Conservation (phyloP, 345 rosid genomes). For the Psidium friedrichsthalianum region DNA sequence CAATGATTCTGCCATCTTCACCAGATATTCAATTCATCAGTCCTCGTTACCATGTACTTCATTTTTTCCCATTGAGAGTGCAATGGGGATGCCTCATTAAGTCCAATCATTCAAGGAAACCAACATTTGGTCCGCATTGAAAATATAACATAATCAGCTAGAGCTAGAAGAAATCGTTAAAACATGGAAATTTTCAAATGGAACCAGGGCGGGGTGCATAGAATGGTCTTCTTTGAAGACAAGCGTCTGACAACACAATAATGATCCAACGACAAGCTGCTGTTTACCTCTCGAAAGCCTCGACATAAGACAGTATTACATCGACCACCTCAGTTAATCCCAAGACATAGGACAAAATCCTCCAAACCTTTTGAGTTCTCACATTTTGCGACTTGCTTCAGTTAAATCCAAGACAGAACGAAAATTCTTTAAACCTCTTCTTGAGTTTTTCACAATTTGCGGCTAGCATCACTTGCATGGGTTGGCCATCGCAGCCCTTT, state of each 20-base stretch:
- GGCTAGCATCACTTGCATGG: not conserved
- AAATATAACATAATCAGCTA: not conserved
- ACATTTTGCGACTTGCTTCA: not conserved
- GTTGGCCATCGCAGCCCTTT: not conserved
- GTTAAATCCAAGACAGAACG: not conserved
- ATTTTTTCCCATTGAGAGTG: not conserved
- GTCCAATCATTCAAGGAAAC: too few species aligned
- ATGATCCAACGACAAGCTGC: not conserved
- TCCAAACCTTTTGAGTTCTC: not conserved
- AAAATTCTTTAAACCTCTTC: not conserved
- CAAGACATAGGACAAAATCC: not conserved
- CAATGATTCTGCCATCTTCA: not conserved
- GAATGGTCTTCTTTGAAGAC: not conserved
- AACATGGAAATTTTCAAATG: not conserved
- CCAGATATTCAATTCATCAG: not conserved
- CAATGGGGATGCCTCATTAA: not conserved
- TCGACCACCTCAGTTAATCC: not conserved
- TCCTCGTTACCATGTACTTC: not conserved
- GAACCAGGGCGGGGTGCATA: not conserved
- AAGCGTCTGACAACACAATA: not conserved
- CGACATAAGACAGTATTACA: not conserved
- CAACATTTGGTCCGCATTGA: not conserved
- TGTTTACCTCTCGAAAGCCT: not conserved
- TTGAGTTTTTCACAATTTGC: not conserved
- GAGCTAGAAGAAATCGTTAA: not conserved